These are phyloP conservation scores for Solanum sejunctum DNA, from an alignment of 257 asterid species.

Conservation along the genomic window DNA sequence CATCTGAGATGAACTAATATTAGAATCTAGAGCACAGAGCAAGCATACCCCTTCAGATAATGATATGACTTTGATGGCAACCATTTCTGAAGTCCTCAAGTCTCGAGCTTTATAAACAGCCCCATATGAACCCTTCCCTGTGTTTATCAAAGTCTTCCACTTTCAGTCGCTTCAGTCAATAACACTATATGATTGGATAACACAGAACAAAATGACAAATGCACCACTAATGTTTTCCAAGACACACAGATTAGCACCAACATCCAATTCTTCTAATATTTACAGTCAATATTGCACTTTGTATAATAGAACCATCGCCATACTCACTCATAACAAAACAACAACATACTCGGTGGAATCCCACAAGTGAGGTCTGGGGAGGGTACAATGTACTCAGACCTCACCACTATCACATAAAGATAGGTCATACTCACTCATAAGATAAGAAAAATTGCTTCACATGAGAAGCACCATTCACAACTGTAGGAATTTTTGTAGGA, in stretches of 20 bases:
- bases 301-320: background rate
- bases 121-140: slow-evolving; percentile 98
- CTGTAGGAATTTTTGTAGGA: background rate
- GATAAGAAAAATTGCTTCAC: background rate
- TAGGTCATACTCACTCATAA: background rate
- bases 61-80: slow-evolving; percentile 95
- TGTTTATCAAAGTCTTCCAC: slow-evolving; percentile 6
- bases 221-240: background rate
- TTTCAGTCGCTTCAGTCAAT: slow-evolving; percentile 7
- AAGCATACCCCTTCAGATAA: slow-evolving; percentile 85
- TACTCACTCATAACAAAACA: background rate
- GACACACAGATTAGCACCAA: background rate
- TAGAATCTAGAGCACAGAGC: background rate
- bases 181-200: background rate
- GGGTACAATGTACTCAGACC: no score
- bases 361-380: no score
- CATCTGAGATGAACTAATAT: background rate
- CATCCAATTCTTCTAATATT: background rate
- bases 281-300: background rate
- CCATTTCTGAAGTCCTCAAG: slow-evolving; percentile 75
- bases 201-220: background rate
- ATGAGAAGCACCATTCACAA: background rate
- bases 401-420: no score
- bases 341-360: no score
- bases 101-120: slow-evolving; percentile 97